Evolutionary conservation across 108 stramenopile genomes (phyloP).

Genomic region (Cyclotella cryptica): DNA sequence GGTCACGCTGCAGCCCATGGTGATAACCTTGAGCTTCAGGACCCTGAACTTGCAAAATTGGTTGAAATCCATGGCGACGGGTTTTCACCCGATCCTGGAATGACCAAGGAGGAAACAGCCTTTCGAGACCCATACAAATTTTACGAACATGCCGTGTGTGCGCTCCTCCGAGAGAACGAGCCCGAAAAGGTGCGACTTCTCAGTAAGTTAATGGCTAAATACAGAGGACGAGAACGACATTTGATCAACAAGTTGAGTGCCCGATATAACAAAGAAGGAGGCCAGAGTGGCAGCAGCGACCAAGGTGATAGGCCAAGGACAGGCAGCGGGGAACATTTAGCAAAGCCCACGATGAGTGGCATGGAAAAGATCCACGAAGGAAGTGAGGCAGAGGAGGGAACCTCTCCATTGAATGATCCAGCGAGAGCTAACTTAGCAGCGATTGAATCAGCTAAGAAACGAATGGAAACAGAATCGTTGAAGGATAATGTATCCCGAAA

Average conservation of each 20-base stretch:
- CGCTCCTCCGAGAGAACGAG: slow-evolving; percentile 77
- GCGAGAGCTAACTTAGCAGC: slow-evolving; percentile 44
- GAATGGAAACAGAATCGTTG: slow-evolving; percentile 50
- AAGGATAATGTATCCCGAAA: slow-evolving; percentile 32
- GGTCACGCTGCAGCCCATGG: slow-evolving; percentile 27
- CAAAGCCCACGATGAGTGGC: slow-evolving; percentile 32
- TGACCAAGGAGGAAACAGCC: slow-evolving; percentile 75
- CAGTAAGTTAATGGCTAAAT: slow-evolving; percentile 87
- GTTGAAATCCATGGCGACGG: slow-evolving; percentile 71
- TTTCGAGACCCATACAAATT: slow-evolving; percentile 77
- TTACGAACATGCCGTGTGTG: slow-evolving; percentile 79
- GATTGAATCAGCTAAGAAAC: slow-evolving; percentile 71
- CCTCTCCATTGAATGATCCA: slow-evolving; percentile 48
- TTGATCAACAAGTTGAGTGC: slow-evolving; percentile 84
- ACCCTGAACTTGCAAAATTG: slow-evolving; percentile 63
- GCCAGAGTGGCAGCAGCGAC: slow-evolving; percentile 33
- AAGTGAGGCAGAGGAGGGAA: slow-evolving; percentile 37
- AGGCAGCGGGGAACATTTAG: background rate
- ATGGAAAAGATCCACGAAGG: slow-evolving; percentile 58
- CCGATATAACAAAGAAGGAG: slow-evolving; percentile 75
- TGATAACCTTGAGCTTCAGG: slow-evolving; percentile 37
- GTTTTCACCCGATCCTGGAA: slow-evolving; percentile 70
- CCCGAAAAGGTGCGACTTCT: slow-evolving; percentile 87
- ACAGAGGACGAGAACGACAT: slow-evolving; percentile 86
- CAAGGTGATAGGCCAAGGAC: slow-evolving; percentile 10